Evolutionary conservation across 768 basidiomycete species (phyloP), one percentile per base, ranked within the genome.

Genomic region (Rubroboletus pulcherrimus): DNA sequence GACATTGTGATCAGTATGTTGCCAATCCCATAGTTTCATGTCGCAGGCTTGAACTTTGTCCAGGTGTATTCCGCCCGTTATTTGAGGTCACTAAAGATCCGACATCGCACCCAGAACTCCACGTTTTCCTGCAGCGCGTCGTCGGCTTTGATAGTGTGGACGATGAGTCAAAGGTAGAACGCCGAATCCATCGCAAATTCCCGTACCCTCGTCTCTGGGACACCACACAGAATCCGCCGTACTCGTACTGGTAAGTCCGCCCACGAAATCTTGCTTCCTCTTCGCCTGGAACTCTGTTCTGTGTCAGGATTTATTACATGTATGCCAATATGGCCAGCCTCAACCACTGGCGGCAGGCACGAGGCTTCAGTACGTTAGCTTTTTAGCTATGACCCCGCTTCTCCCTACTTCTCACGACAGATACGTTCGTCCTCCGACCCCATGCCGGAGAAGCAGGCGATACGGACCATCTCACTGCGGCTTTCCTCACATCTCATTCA

Each of bases 401-500:
- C 30, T 38, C 4, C 19, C 30, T n/a, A 48, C 15, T 45, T 57
- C 17, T 37, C 14, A 35, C 46, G 26, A 35, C 61, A 98, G 96
- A 89, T 69, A 98, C 97, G 0, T 95, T 99, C 69, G 95, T 98
- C 40, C 83, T 99, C 56, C 87, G 97, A 33, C 97, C 97, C 0
- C 97, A 99, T 71, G 90, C 89, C 33, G 97, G 97, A 49, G 97
- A 99, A 78, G 97, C 97, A 0, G 97, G 97, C 30, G 97, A 99
- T 68, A 91, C 97, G 0, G 97, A 98, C 70, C 97, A 99, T 70
- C 81, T 99, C 11, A 91, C 95, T 0, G 93, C 97, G 2, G 91
- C 96, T 2, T 99, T 93, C 82, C 79, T 99, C 24, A 93, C 93
- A 1, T 89, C 95, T 2, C 96, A 98, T 67, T 98, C 95, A 1